Evolutionary conservation across 441 rosid species (phyloP).

Genomic region (Pelargonium myrrhifolium): DNA sequence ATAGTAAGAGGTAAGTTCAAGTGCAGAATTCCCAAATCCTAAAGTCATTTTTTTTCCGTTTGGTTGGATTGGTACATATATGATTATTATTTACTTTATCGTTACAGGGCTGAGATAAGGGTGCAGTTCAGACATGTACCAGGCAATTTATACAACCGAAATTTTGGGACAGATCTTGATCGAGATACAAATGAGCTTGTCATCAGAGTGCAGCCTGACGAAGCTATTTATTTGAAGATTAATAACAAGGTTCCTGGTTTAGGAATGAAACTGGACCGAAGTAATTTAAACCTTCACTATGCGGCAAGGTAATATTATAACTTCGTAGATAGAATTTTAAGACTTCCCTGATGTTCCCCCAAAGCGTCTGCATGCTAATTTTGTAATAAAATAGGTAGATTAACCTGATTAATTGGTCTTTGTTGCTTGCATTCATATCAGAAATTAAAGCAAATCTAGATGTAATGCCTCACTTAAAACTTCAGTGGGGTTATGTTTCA

Average conservation of each 20-base stretch:
- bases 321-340: neutral
- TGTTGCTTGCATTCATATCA: too few relatives aligned
- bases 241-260: constrained; percentile 94
- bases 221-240: constrained; percentile 84
- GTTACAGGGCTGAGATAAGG: constrained; percentile 76
- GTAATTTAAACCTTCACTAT: constrained; percentile 71
- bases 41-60: neutral
- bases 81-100: constrained; percentile 16
- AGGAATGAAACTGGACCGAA: constrained; percentile 85
- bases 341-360: neutral
- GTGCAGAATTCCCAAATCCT: neutral
- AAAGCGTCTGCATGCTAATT: too few relatives aligned
- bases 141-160: constrained; percentile 67
- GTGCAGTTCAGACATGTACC: constrained; percentile 96
- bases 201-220: constrained; percentile 89
- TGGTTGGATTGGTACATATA: neutral
- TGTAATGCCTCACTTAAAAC: too few relatives aligned
- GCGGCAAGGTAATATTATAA: constrained; percentile 44
- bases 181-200: constrained; percentile 86
- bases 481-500: too few relatives aligned
- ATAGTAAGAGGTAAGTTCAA: constrained; percentile 44
- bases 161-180: constrained; percentile 61
- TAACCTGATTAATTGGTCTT: too few relatives aligned
- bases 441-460: too few relatives aligned
- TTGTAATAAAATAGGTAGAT: neutral